Percentiles rank a stretch among this genome's conserved stretches.
Evolutionary conservation across 768 basidiomycete species (phyloP).

Genomic region (Tephrocybe sp.): DNA sequence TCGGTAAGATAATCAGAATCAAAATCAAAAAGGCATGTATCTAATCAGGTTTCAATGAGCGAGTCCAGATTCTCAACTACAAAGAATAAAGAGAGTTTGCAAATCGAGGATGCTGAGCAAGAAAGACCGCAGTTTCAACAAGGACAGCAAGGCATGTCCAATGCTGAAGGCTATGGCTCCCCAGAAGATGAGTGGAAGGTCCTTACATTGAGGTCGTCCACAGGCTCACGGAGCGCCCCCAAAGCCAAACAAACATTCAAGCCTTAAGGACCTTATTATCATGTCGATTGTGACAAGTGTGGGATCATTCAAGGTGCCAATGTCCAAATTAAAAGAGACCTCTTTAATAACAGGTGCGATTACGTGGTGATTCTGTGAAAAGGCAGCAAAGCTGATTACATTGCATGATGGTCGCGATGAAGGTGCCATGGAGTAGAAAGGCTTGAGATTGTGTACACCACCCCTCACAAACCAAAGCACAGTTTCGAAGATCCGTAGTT

Average conservation of each 20-base stretch:
- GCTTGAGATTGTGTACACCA: slow-evolving; percentile 10
- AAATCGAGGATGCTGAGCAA: slow-evolving; percentile 4
- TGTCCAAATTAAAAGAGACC: slow-evolving; percentile 1
- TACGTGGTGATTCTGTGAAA: not conserved
- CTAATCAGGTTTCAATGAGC: no score
- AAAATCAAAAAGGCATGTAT: no score
- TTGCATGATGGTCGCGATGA: slow-evolving; percentile 1
- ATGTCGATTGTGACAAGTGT: not conserved
- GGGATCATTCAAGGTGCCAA: not conserved
- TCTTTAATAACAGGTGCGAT: slow-evolving; percentile 4
- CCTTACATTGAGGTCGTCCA: not conserved
- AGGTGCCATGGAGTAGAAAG: slow-evolving; percentile 3
- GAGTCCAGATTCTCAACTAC: no score
- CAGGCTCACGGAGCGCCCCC: not conserved
- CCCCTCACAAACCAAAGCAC: slow-evolving; percentile 10
- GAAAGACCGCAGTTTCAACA: not conserved
- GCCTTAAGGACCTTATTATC: not conserved
- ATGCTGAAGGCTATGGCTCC: slow-evolving; percentile 2
- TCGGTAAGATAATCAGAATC: no score
- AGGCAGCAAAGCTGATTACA: slow-evolving; percentile 3
- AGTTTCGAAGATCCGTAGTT: not conserved
- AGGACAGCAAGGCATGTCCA: not conserved
- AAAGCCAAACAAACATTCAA: slow-evolving; percentile 6
- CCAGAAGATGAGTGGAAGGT: not conserved
- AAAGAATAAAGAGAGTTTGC: slow-evolving; percentile 7